Evolutionary conservation across 1,284 basidiomycete genomes (phyloP).

Genomic region (Neonothopanus nambi): DNA sequence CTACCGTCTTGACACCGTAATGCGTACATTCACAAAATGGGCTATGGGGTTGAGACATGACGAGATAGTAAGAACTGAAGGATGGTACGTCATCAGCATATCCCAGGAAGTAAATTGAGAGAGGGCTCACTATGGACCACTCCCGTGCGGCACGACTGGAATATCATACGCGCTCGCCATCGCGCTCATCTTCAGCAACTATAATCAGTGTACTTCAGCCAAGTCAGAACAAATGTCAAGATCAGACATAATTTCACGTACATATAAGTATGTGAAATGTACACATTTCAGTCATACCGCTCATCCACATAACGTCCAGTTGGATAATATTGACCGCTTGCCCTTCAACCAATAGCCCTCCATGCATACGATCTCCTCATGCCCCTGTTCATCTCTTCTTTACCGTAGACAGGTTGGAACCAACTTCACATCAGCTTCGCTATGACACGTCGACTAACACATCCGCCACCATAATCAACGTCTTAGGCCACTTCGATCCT

Average conservation of each 20-base stretch:
- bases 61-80: constrained; percentile 32
- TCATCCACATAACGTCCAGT: constrained; percentile 48
- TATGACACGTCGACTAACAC: not conserved
- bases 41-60: constrained; percentile 34
- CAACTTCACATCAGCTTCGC: too few relatives aligned
- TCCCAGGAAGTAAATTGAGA: not conserved
- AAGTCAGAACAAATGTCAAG: not conserved
- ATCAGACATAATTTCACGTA: not conserved
- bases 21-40: constrained; percentile 31
- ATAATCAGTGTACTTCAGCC: too few relatives aligned
- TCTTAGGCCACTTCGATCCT: not conserved
- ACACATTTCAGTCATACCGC: constrained; percentile 44
- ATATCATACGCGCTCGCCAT: constrained; percentile 46
- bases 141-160: constrained; percentile 53
- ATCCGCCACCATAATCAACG: not conserved
- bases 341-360: constrained; percentile 33
- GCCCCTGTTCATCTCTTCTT: constrained; percentile 3
- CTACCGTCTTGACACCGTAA: too few relatives aligned
- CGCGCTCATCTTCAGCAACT: constrained; percentile 47
- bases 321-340: constrained; percentile 49
- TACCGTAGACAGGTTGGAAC: not conserved
- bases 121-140: constrained; percentile 32
- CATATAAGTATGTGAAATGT: not conserved
- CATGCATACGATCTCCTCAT: constrained; percentile 5
- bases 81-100: not conserved